Evolutionary conservation across 352 stramenopile species (phyloP).

Genomic region (Elongisporangium undulatum): DNA sequence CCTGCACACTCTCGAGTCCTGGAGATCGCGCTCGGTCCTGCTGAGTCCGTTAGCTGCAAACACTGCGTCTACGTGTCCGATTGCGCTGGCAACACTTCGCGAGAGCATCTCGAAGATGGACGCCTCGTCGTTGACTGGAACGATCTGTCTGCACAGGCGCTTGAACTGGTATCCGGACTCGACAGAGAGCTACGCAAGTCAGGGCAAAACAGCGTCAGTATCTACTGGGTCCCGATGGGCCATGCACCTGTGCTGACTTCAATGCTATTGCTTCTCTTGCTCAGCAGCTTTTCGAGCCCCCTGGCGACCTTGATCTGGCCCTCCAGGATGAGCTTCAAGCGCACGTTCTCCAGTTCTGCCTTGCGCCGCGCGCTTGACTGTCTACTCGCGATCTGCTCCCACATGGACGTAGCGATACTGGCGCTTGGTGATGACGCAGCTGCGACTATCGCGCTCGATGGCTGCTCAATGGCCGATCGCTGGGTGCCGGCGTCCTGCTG

Average conservation of each 20-base stretch:
- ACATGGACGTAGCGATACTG: slow-evolving; percentile 8
- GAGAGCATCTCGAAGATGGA: slow-evolving; percentile 29
- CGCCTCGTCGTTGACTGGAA: slow-evolving; percentile 6
- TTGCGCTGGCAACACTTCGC: slow-evolving; percentile 22
- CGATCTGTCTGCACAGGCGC: not conserved
- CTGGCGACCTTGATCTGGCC: slow-evolving; percentile 60
- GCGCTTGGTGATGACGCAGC: not conserved
- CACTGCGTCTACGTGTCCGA: slow-evolving; percentile 27
- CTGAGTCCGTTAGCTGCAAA: slow-evolving; percentile 25
- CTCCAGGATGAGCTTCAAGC: slow-evolving; percentile 44
- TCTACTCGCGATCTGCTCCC: slow-evolving; percentile 33
- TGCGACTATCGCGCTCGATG: not conserved
- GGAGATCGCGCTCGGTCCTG: slow-evolving; percentile 22
- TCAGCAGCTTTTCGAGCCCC: slow-evolving; percentile 37
- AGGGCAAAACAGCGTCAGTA: not conserved
- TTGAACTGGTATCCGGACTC: not conserved
- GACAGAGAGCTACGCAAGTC: not conserved
- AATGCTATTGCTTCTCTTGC: slow-evolving; percentile 15
- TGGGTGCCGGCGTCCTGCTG: not conserved
- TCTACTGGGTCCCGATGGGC: not conserved
- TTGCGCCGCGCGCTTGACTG: slow-evolving; percentile 38
- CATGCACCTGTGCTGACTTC: slow-evolving; percentile 5
- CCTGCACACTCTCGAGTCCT: slow-evolving; percentile 19
- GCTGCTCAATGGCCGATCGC: not conserved
- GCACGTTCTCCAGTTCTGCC: slow-evolving; percentile 48